Evolutionary conservation across 768 basidiomycete species (phyloP).

Genomic region (Mycena epipterygia): DNA sequence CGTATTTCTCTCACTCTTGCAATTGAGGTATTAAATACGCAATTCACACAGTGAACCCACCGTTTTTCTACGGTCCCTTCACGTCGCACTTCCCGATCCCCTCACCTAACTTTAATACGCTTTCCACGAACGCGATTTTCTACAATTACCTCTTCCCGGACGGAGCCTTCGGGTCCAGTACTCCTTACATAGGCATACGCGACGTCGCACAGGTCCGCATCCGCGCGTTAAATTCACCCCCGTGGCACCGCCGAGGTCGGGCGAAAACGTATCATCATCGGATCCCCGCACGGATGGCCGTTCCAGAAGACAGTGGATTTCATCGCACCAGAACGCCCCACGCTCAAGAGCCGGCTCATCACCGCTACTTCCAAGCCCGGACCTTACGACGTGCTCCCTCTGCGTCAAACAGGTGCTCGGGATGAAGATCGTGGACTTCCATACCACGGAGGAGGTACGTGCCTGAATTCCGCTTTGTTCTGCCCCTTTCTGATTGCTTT

Average conservation of each 20-base stretch:
- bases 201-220: constrained; percentile 39
- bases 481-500: too few species aligned
- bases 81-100: constrained; percentile 39
- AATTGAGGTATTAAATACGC: constrained; percentile 33
- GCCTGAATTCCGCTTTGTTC: too few species aligned
- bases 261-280: constrained; percentile 48
- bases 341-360: constrained; percentile 45
- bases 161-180: constrained; percentile 40
- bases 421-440: too few species aligned
- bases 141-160: constrained; percentile 46
- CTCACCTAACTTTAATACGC: constrained; percentile 21
- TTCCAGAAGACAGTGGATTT: constrained; percentile 37
- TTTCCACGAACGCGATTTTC: constrained; percentile 47
- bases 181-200: constrained; percentile 44
- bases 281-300: constrained; percentile 44
- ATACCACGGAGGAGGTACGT: too few species aligned
- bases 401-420: constrained; percentile 35
- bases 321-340: constrained; percentile 46
- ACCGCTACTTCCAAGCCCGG: constrained; percentile 27
- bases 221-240: not conserved
- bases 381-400: constrained; percentile 37
- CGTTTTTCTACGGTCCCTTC: constrained; percentile 53
- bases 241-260: constrained; percentile 42
- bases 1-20: constrained; percentile 17
- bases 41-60: constrained; percentile 51